Percentiles rank a stretch among this genome's conserved stretches.
phyloP scores from a whole-genome alignment of 2,329 filamentous ascomycete species.

The Ophiostoma australiae region DNA sequence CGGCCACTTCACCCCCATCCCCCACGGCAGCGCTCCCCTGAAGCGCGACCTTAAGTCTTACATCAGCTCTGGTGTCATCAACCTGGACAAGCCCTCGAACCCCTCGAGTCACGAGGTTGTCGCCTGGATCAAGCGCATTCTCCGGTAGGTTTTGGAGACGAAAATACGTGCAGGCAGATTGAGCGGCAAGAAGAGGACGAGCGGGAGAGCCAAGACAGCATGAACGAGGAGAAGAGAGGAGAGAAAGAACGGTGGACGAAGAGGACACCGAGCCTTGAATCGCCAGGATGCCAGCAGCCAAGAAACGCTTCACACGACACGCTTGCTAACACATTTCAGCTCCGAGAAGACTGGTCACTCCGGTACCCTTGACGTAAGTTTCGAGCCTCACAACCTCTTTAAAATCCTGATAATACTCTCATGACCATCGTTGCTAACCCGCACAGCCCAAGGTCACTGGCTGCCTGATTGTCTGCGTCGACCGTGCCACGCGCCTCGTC shows the following conservation, averaged over 20 bases:
- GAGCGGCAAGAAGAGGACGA: neutral
- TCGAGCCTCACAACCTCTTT: neutral
- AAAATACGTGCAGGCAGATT: neutral
- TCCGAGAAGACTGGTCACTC: constrained; percentile 97
- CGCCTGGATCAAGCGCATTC: constrained; percentile 97
- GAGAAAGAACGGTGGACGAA: neutral
- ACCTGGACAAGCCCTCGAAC: constrained; percentile 96
- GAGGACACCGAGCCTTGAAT: constrained; percentile 4
- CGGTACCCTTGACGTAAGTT: constrained; percentile 71
- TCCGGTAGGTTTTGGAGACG: constrained; percentile 56
- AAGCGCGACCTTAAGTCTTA: constrained; percentile 96
- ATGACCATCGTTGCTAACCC: constrained; percentile 11
- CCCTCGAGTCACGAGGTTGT: constrained; percentile 98
- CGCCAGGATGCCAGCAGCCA: neutral
- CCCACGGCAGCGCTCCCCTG: constrained; percentile 82
- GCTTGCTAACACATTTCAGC: constrained; percentile 40
- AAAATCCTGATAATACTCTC: neutral
- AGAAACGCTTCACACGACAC: neutral
- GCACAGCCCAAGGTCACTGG: constrained; percentile 72
- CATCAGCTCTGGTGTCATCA: constrained; percentile 95
- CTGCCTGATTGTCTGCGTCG: constrained; percentile 54
- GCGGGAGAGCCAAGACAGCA: neutral
- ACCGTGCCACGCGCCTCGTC: constrained; percentile 93
- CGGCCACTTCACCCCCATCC: constrained; percentile 94
- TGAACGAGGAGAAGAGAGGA: neutral